A percentile compares a stretch with the other conserved stretches of the same genome.
phyloP scores from a whole-genome alignment of 345 rosid genomes.

The Populus tremula region DNA sequence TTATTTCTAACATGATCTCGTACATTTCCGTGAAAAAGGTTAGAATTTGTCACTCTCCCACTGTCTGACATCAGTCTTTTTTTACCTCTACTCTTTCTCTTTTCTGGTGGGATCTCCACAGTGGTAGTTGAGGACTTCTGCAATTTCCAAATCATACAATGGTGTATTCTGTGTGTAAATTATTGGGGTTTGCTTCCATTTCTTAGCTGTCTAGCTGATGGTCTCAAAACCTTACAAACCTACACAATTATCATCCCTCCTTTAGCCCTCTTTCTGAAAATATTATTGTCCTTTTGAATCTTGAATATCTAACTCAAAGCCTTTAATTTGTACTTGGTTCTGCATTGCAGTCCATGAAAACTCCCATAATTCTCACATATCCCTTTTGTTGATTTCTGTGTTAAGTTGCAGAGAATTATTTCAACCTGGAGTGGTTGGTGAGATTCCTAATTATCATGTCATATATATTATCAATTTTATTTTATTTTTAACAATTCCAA shows the following conservation, averaged over 20 bases:
- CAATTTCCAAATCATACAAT: background rate
- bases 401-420: background rate
- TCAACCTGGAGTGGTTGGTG: background rate
- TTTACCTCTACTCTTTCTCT: background rate
- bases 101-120: conserved; percentile 15
- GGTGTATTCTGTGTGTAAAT: background rate
- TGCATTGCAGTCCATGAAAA: background rate
- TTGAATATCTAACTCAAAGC: background rate
- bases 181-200: conserved; percentile 9
- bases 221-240: conserved; percentile 24
- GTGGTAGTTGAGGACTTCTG: conserved; percentile 21
- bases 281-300: background rate
- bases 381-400: background rate
- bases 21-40: conserved; percentile 57
- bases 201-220: conserved; percentile 21
- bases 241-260: conserved; percentile 12
- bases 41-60: conserved; percentile 36
- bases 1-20: conserved; percentile 37
- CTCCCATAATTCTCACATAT: background rate
- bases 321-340: background rate
- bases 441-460: background rate
- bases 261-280: background rate
- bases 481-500: too few species aligned
- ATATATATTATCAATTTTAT: too few species aligned
- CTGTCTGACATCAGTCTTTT: conserved; percentile 19